Evolutionary conservation across 2,329 filamentous ascomycete genomes (phyloP).

Genomic region (Phoma herbarum): DNA sequence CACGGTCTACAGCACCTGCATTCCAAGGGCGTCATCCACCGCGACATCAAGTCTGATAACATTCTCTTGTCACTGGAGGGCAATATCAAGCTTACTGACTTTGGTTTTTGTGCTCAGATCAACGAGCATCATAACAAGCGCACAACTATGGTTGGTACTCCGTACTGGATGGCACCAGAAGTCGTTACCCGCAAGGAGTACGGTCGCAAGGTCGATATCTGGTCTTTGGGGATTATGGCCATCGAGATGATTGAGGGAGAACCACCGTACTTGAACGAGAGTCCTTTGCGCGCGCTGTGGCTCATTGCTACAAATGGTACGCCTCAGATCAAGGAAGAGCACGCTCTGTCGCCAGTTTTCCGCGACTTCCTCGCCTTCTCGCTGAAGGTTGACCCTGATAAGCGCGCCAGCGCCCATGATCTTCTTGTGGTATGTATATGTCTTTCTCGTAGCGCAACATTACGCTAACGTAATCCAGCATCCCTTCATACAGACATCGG

Average conservation of each 20-base stretch:
- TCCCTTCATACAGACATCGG: constrained; percentile 62
- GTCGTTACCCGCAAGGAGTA: constrained; percentile 98
- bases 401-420: constrained; percentile 94
- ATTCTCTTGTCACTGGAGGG: constrained; percentile 93
- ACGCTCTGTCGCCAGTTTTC: constrained; percentile 81
- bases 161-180: constrained; percentile 99
- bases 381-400: constrained; percentile 95
- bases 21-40: constrained; percentile 96
- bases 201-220: constrained; percentile 97
- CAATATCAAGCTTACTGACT: constrained; percentile 98
- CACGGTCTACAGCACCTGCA: constrained; percentile 93
- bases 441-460: background rate
- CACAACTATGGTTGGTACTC: constrained; percentile 98
- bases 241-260: constrained; percentile 99
- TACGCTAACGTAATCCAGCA: constrained; percentile 43
- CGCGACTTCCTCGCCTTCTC: constrained; percentile 92
- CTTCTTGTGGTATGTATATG: constrained; percentile 79
- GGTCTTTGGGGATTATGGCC: constrained; percentile 98
- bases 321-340: constrained; percentile 91
- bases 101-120: constrained; percentile 98
- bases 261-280: constrained; percentile 95
- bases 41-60: constrained; percentile 99
- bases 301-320: constrained; percentile 97
- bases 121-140: constrained; percentile 97
- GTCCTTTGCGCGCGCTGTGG: constrained; percentile 89